Conservation (phyloP, 139 green algal species). For the Coelastrella sp. region DNA sequence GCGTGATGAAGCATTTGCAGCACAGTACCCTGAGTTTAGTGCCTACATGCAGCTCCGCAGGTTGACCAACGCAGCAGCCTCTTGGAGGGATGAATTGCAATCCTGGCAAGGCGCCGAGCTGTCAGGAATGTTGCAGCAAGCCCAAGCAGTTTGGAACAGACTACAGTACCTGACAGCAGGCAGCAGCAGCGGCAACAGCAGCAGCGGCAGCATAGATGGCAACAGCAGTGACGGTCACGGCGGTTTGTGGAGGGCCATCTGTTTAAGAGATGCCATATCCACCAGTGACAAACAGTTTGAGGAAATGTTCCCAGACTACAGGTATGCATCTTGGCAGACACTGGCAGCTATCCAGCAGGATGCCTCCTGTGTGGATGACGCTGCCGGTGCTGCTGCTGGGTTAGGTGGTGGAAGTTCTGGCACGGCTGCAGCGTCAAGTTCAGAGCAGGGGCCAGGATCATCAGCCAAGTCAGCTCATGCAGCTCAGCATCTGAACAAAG, state of each 20-base stretch:
- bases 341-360: background rate
- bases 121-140: background rate
- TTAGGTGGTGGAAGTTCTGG: conserved; percentile 41
- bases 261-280: background rate
- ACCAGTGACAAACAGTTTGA: background rate
- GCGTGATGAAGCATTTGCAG: background rate
- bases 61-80: background rate
- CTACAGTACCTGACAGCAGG: background rate
- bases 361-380: too few relatives aligned
- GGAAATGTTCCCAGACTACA: background rate
- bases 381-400: conserved; percentile 57
- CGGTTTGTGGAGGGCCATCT: background rate
- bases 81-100: background rate
- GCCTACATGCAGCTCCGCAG: background rate
- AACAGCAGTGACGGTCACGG: background rate
- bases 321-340: background rate
- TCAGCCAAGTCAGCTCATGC: conserved; percentile 1
- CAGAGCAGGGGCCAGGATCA: background rate
- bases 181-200: conserved; percentile 21
- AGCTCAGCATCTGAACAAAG: background rate
- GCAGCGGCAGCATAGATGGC: background rate
- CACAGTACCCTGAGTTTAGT: background rate
- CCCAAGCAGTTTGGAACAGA: background rate
- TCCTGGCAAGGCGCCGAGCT: background rate
- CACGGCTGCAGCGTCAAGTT: background rate